phyloP scores from a whole-genome alignment of 768 basidiomycete genomes.

The Candolleomyces eurysporus region DNA sequence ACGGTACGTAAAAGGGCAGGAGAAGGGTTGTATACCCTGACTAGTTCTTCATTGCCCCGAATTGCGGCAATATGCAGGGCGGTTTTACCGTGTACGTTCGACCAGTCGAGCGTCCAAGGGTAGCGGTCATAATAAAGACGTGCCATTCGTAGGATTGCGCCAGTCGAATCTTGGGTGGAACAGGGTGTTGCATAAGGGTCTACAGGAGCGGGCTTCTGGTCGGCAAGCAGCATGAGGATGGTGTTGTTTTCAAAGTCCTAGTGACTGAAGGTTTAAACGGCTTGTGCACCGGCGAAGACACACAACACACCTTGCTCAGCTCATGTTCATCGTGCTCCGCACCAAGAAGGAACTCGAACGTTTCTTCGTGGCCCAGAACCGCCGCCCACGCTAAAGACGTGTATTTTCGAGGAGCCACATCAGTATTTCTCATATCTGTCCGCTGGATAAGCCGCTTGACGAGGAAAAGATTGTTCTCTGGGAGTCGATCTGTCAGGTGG shows the following conservation, averaged over 20 bases:
- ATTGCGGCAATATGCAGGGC: constrained; percentile 85
- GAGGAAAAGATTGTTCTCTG: constrained; percentile 94
- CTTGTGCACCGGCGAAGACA: background rate
- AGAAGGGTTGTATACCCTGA: constrained; percentile 54
- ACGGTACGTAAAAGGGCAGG: background rate
- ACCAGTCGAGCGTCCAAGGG: constrained; percentile 88
- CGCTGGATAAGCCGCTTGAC: constrained; percentile 84
- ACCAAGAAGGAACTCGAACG: constrained; percentile 85
- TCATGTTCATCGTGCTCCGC: constrained; percentile 93
- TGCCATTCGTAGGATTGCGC: constrained; percentile 83
- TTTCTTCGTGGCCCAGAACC: constrained; percentile 84
- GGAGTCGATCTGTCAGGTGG: constrained; percentile 11
- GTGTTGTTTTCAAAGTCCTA: constrained; percentile 94
- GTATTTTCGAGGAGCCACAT: constrained; percentile 68
- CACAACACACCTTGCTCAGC: constrained; percentile 71
- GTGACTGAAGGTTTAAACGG: constrained; percentile 7
- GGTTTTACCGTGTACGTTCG: constrained; percentile 86
- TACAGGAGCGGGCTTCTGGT: constrained; percentile 56
- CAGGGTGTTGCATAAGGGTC: constrained; percentile 46
- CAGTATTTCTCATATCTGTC: constrained; percentile 90
- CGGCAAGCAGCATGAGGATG: constrained; percentile 90
- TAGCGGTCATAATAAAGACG: constrained; percentile 84
- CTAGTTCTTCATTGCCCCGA: constrained; percentile 88
- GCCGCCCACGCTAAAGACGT: constrained; percentile 94
- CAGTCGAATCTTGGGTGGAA: constrained; percentile 59